Evolutionary conservation across 148 eudicot species (phyloP).

Genomic region (Chenopodium album): DNA sequence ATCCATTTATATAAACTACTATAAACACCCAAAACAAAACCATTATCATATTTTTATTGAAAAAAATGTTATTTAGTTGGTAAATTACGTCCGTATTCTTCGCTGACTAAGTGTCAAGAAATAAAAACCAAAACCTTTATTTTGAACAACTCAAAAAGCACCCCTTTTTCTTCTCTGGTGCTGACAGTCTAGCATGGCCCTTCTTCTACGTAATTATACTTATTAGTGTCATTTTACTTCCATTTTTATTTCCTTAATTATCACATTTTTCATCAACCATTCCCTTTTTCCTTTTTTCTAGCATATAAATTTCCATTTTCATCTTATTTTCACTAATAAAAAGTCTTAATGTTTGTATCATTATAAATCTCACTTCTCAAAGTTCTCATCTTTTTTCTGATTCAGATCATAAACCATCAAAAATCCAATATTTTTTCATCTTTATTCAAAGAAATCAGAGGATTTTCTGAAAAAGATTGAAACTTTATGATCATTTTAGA

Average conservation of each 20-base stretch:
- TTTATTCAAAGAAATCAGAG: not conserved
- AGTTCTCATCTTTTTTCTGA: not conserved
- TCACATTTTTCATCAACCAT: slow-evolving; percentile 25
- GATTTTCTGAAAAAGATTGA: not conserved
- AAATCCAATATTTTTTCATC: not conserved
- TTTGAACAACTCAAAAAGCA: slow-evolving; percentile 27
- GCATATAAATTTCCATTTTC: slow-evolving; percentile 23
- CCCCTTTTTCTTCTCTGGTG: slow-evolving; percentile 22
- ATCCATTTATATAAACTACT: not conserved
- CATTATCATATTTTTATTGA: not conserved
- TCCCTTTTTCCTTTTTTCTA: slow-evolving; percentile 27
- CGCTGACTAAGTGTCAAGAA: slow-evolving; percentile 22
- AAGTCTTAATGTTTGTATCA: not conserved
- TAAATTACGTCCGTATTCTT: slow-evolving; percentile 23
- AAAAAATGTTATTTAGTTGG: not conserved
- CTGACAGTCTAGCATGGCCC: slow-evolving; percentile 34
- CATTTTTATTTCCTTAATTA: not conserved
- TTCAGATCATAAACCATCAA: not conserved
- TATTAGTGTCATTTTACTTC: not conserved
- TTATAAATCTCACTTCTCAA: not conserved
- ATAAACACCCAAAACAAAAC: not conserved
- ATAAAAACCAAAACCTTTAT: slow-evolving; percentile 28
- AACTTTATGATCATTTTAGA: not conserved
- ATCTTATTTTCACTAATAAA: slow-evolving; percentile 5
- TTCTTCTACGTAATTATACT: slow-evolving; percentile 20